phyloP scores from a whole-genome alignment of 805 yeast species.

The Yamadazyma olivae region DNA sequence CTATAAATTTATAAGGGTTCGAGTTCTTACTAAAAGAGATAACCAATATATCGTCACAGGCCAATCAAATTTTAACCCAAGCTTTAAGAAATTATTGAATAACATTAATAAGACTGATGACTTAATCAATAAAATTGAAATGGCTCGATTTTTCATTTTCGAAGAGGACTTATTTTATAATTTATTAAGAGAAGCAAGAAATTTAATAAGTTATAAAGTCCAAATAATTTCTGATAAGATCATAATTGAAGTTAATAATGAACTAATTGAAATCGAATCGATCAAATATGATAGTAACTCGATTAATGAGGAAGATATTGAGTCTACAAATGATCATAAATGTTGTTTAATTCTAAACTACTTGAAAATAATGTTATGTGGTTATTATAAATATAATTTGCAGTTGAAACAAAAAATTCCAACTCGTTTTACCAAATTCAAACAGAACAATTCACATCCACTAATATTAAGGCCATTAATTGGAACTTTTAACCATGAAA shows the following conservation, averaged over 20 bases:
- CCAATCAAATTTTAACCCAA: conserved; percentile 41
- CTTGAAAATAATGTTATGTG: conserved; percentile 59
- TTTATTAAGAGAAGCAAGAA: conserved; percentile 70
- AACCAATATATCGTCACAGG: conserved; percentile 57
- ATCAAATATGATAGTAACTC: conserved; percentile 44
- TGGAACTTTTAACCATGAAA: conserved; percentile 57
- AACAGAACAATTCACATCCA: conserved; percentile 41
- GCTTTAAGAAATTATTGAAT: conserved; percentile 10
- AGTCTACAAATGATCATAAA: conserved; percentile 17
- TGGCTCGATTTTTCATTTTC: conserved; percentile 71
- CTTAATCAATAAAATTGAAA: conserved; percentile 53
- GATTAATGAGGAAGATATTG: conserved; percentile 21
- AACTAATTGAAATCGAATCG: conserved; percentile 69
- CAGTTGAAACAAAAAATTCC: conserved; percentile 45
- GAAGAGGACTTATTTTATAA: conserved; percentile 87
- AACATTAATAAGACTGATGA: conserved; percentile 5
- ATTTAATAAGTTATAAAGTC: conserved; percentile 67
- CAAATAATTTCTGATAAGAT: conserved; percentile 62
- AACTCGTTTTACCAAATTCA: conserved; percentile 44
- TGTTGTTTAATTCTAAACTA: conserved; percentile 56
- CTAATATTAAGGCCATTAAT: conserved; percentile 54
- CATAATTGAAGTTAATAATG: conserved; percentile 61
- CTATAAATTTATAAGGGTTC: conserved; percentile 54
- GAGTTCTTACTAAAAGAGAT: conserved; percentile 53
- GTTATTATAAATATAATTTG: conserved; percentile 50